These are phyloP conservation scores for Colletotrichum sp. DNA, from an alignment of 2,329 filamentous ascomycete genomes.

Conservation along the genomic window DNA sequence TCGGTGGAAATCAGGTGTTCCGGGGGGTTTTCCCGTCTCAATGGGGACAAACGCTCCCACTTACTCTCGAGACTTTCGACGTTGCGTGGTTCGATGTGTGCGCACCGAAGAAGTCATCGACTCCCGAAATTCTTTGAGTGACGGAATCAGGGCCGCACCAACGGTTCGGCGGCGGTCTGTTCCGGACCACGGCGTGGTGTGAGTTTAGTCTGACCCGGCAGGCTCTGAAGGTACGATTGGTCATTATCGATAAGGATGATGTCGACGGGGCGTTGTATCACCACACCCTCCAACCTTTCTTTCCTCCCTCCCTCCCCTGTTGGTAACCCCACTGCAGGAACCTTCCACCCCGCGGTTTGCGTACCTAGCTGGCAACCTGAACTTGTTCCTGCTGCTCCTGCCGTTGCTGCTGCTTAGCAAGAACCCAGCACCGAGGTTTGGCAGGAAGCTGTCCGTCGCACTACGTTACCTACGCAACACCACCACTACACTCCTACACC, in stretches of 20 bases:
- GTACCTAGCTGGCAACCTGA: not conserved
- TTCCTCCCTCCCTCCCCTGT: too few relatives aligned
- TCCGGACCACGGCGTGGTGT: not conserved
- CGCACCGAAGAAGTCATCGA: not conserved
- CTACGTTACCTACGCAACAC: not conserved
- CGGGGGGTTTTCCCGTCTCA: not conserved
- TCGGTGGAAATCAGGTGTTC: not conserved
- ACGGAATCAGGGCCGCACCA: not conserved
- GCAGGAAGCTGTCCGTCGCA: not conserved
- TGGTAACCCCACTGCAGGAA: slow-evolving; percentile 8
- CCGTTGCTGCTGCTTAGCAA: not conserved
- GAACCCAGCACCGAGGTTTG: not conserved
- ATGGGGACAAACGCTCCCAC: not conserved
- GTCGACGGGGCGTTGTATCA: not conserved
- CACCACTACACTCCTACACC: not conserved
- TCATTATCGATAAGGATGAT: not conserved
- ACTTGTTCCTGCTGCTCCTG: not conserved
- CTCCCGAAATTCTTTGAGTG: slow-evolving; percentile 4
- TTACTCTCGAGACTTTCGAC: not conserved
- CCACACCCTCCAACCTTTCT: not conserved
- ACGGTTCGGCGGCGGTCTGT: not conserved
- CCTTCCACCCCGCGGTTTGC: slow-evolving; percentile 13
- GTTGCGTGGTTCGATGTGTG: slow-evolving; percentile 1
- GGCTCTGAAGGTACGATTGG: not conserved
- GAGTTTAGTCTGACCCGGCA: not conserved